Percentiles rank a stretch among this genome's conserved stretches.
Evolutionary conservation across 257 asterid species (phyloP).

Genomic region (Nicotiana obtusifolia): DNA sequence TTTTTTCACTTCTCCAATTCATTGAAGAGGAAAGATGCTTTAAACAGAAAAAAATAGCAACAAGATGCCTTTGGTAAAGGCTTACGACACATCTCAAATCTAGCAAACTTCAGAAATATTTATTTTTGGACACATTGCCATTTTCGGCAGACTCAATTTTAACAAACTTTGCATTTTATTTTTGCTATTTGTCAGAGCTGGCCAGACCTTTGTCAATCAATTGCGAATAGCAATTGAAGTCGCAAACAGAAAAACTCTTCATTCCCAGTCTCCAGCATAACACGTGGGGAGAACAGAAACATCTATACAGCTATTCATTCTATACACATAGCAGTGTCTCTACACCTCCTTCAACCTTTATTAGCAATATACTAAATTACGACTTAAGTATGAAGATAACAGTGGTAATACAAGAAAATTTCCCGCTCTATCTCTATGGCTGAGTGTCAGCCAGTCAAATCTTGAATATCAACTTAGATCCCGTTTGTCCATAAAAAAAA

Average conservation of each 20-base stretch:
- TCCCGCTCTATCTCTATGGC: background rate
- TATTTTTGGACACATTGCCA: background rate
- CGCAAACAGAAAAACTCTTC: background rate
- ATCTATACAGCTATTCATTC: background rate
- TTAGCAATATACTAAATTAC: background rate
- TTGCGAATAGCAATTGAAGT: background rate
- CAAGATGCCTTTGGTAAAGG: background rate
- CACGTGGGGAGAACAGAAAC: background rate
- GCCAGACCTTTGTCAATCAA: background rate
- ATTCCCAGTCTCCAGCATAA: background rate
- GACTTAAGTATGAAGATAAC: background rate
- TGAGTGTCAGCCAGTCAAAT: background rate
- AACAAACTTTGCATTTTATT: background rate
- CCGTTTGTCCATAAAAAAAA: no score
- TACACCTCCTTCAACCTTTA: background rate
- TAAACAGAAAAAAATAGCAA: background rate
- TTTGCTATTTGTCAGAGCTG: background rate
- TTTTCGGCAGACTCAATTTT: background rate
- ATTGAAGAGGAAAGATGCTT: background rate
- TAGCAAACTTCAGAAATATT: background rate
- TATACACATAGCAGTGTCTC: background rate
- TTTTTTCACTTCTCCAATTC: background rate
- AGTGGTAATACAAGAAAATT: background rate
- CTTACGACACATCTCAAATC: background rate
- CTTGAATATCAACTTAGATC: background rate